These are phyloP conservation scores for Clarireedia homoeocarpa DNA, from an alignment of 2,329 filamentous ascomycete species.

Conservation along the genomic window DNA sequence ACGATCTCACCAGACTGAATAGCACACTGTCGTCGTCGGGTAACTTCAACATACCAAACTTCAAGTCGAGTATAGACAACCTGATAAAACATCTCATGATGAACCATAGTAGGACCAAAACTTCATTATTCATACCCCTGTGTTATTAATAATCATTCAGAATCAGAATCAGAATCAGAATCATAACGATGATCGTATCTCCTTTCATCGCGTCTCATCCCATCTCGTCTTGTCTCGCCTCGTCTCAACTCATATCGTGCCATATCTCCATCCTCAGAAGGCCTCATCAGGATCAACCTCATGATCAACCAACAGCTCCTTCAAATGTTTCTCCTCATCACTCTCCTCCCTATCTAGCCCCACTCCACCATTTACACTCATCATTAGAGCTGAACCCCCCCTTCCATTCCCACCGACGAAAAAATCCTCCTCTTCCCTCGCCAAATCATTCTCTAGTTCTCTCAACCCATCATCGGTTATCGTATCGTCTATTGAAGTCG, in stretches of 20 bases:
- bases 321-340: conserved; percentile 7
- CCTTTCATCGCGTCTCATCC: neutral
- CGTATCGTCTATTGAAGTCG: neutral
- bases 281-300: neutral
- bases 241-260: neutral
- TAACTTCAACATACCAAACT: no score
- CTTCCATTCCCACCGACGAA: neutral
- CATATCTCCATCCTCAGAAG: neutral
- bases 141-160: neutral
- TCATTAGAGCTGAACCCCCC: neutral
- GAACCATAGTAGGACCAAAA: no score
- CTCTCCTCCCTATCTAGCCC: neutral
- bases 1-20: no score
- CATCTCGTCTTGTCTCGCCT: no score
- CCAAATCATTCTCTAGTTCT: neutral
- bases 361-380: neutral
- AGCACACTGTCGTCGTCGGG: no score
- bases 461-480: neutral
- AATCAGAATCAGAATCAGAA: neutral
- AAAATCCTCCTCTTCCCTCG: neutral
- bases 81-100: no score
- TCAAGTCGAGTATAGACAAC: no score
- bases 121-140: no score
- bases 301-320: conserved; percentile 6
- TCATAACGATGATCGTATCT: neutral